Evolutionary conservation across 345 rosid species (phyloP), one percentile per base, ranked within the genome.

Genomic region (Pelargonium nanum): DNA sequence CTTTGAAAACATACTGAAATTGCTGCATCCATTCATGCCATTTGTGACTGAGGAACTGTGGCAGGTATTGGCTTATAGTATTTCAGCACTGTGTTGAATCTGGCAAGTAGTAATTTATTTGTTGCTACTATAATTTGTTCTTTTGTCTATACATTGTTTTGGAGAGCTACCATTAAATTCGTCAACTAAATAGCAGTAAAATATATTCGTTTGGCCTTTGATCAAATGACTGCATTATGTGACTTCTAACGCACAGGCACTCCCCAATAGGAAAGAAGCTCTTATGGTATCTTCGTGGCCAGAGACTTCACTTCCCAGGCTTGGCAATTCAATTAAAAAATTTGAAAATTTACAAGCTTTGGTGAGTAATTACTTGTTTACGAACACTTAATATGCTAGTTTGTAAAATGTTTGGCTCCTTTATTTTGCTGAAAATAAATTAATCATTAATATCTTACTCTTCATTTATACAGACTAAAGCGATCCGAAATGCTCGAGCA

Each of bases 1-100:
- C 70, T 92, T 89, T 63, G 89, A 85, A 78, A 85, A 82, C 63
- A 75, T 85, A 72, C 83, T 92, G 65, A 89, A 87, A 74, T 72
- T 92, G 77, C 78, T 92, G 26, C 98, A 92, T 76, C 98, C 98
- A 3, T 92, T 92, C 72, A 92, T 92, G 96, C 98, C 98, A 12
- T 92, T 92, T 64, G 98, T 92, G 48, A 92, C 93, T 0, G 96
- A 92, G 73, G 89, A 84, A 61, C 83, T 89, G n/a, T 92, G 96
- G 98, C 98, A 89, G 95, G 98, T 92, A 67, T 17, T 20, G 24
- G 50, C 59, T 56, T 57, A 26, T 53, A 9, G 17, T 26, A 21
- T 19, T 59, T 55, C 59, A 13, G 45, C 23, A 55, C 23, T 55
- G 59, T 54, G 22, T 7, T 32, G 56, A n/a, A 1, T 40, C 4